Evolutionary conservation across 345 rosid genomes (phyloP).

Genomic region (Eucalyptus cloeziana): DNA sequence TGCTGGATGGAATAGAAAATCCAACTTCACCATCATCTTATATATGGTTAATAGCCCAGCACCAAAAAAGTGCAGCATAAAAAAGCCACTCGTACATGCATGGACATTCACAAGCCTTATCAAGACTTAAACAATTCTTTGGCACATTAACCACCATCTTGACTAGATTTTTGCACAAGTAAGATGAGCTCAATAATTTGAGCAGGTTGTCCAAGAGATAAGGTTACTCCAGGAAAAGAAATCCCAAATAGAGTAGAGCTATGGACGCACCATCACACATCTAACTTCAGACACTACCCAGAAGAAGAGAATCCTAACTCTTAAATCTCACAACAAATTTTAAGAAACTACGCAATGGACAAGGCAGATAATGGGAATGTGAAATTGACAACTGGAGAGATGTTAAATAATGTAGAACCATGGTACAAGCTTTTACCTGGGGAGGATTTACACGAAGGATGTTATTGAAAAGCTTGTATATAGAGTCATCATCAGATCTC

Average conservation of each 20-base stretch:
- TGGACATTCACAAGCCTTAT: background rate
- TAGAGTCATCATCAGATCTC: slow-evolving; percentile 48
- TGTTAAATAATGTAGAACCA: background rate
- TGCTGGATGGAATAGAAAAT: background rate
- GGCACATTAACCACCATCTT: background rate
- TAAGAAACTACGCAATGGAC: background rate
- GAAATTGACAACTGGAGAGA: background rate
- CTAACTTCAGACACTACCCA: background rate
- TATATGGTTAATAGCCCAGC: background rate
- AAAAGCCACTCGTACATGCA: background rate
- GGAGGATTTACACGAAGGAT: slow-evolving; percentile 64
- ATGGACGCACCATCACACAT: background rate
- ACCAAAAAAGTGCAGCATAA: background rate
- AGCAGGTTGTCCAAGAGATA: background rate
- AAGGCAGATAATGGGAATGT: background rate
- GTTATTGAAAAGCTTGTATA: slow-evolving; percentile 75
- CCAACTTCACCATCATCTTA: background rate
- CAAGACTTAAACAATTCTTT: background rate
- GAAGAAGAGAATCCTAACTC: background rate
- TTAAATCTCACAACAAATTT: background rate
- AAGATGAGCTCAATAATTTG: background rate
- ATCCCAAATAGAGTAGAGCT: background rate
- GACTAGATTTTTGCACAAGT: background rate
- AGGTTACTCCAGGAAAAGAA: background rate
- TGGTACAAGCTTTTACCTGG: slow-evolving; percentile 29